Evolutionary conservation across 768 basidiomycete genomes (phyloP).

Genomic region (Plicaturopsis crispa): DNA sequence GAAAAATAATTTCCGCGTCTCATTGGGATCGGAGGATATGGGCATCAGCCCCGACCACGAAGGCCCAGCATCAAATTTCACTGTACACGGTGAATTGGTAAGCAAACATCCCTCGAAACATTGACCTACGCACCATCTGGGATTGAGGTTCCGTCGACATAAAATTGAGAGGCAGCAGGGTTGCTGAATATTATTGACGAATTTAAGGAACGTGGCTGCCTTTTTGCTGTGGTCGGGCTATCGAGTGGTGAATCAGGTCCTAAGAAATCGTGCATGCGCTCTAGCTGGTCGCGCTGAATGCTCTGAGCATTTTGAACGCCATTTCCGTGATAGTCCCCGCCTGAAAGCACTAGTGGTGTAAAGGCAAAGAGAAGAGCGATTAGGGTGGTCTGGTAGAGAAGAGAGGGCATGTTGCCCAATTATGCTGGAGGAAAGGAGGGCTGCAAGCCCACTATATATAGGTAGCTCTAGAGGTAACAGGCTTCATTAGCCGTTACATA

Average conservation of each 20-base stretch:
- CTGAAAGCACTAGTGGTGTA: too few species aligned
- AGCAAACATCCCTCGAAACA: background rate
- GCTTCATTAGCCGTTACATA: too few species aligned
- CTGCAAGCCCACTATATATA: too few species aligned
- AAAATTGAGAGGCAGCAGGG: too few species aligned
- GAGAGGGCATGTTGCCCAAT: too few species aligned
- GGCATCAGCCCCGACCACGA: conserved; percentile 51
- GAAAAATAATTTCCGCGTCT: conserved; percentile 64
- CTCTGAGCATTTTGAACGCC: conserved; percentile 34
- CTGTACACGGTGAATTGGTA: conserved; percentile 10
- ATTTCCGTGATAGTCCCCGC: too few species aligned
- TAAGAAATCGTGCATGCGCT: conserved; percentile 30
- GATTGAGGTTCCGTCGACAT: conserved; percentile 40
- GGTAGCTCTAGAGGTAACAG: too few species aligned
- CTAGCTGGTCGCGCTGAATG: conserved; percentile 39
- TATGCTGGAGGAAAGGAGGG: too few species aligned
- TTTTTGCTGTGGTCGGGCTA: conserved; percentile 11
- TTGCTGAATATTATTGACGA: too few species aligned
- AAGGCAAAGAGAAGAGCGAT: too few species aligned
- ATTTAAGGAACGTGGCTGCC: too few species aligned
- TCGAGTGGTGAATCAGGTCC: conserved; percentile 18
- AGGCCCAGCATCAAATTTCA: conserved; percentile 27
- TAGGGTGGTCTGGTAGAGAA: too few species aligned
- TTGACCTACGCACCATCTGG: conserved; percentile 27
- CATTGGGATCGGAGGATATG: conserved; percentile 50